A percentile compares a stretch with the other conserved stretches of the same genome.
phyloP scores from a whole-genome alignment of 352 stramenopile species.

The Phytophthora crassamura region DNA sequence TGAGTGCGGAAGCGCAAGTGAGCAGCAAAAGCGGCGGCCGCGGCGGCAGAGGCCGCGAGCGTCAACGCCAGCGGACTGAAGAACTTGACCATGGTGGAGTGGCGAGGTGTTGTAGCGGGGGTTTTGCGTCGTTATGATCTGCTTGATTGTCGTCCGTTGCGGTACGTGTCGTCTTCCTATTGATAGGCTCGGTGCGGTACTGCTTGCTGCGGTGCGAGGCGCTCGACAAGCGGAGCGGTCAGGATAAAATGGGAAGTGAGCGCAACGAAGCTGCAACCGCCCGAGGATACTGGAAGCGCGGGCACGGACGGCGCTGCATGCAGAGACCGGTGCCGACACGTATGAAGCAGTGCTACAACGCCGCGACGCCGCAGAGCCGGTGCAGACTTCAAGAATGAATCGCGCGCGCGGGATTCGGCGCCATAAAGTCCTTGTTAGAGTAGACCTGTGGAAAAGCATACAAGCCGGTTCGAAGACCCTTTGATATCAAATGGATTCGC shows the following conservation, averaged over 20 bases:
- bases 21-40: slow-evolving; percentile 33
- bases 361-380: slow-evolving; percentile 13
- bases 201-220: slow-evolving; percentile 3
- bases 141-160: slow-evolving; percentile 27
- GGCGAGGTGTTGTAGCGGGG: slow-evolving; percentile 2
- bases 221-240: background rate
- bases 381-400: slow-evolving; percentile 4
- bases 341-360: slow-evolving; percentile 23
- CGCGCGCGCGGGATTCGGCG: slow-evolving; percentile 1
- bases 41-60: slow-evolving; percentile 41
- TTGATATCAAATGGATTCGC: no score
- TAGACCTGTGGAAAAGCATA: slow-evolving; percentile 10
- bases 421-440: slow-evolving; percentile 5
- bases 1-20: slow-evolving; percentile 42
- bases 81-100: slow-evolving; percentile 43
- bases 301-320: no score
- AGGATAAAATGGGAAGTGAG: slow-evolving; percentile 36
- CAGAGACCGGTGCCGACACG: slow-evolving; percentile 18
- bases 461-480: no score
- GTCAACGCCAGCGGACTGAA: slow-evolving; percentile 36
- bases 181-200: slow-evolving; percentile 16
- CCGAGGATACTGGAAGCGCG: slow-evolving; percentile 3
- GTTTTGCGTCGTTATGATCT: slow-evolving; percentile 32
- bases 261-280: slow-evolving; percentile 20
- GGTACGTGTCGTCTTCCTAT: slow-evolving; percentile 23